Evolutionary conservation across 306 rosid species (phyloP).

Genomic region (Echinosophora koreensis): DNA sequence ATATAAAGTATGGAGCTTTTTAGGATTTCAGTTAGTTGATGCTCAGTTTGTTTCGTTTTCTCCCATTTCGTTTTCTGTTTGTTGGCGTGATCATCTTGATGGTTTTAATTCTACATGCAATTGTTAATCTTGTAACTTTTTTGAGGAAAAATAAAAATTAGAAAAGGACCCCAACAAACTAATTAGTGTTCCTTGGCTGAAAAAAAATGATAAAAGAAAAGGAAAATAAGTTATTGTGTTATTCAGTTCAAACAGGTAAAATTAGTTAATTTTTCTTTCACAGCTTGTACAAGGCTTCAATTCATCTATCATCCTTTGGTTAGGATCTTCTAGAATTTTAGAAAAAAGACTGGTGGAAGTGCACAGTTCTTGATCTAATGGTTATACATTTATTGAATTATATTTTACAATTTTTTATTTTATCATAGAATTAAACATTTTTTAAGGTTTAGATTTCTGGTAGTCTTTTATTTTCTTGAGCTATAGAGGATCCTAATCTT

Average conservation of each 20-base stretch:
- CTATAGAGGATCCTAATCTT: neutral
- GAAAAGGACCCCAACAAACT: slow-evolving; percentile 1
- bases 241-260: neutral
- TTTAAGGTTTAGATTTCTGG: too few species aligned
- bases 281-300: neutral
- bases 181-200: neutral
- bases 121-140: neutral
- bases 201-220: neutral
- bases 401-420: too few species aligned
- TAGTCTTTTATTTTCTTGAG: too few species aligned
- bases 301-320: neutral
- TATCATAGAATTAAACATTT: too few species aligned
- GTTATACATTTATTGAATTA: neutral
- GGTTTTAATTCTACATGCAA: slow-evolving; percentile 14
- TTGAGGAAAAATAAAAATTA: too few species aligned
- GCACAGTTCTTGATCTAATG: neutral
- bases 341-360: too few species aligned
- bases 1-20: too few species aligned
- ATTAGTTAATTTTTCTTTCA: slow-evolving; percentile 18
- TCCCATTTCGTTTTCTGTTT: neutral
- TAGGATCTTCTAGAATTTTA: neutral
- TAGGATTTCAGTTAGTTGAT: too few species aligned
- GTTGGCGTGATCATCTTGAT: slow-evolving; percentile 3
- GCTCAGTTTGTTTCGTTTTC: too few species aligned
- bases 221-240: neutral